Percentiles rank a stretch among this genome's conserved stretches.
phyloP scores from a whole-genome alignment of 2,329 filamentous ascomycete species.

The Capronia coronata region DNA sequence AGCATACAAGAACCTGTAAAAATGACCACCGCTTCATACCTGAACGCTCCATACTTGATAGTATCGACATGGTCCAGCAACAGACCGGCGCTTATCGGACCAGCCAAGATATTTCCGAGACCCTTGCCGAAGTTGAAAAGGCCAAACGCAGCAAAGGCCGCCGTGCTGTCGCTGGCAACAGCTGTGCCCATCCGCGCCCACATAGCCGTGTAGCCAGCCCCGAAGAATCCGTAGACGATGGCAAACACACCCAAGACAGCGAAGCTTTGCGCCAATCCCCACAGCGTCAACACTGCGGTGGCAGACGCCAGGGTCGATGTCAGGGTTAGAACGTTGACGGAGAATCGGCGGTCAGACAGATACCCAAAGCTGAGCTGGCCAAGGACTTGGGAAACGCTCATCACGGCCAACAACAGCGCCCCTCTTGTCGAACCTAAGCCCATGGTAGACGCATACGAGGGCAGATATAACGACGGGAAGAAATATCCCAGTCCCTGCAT shows the following conservation, averaged over 20 bases:
- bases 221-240: constrained; percentile 42
- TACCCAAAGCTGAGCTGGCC: constrained; percentile 29
- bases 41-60: not conserved
- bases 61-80: no score
- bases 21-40: not conserved
- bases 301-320: constrained; percentile 39
- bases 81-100: constrained; percentile 18
- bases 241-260: constrained; percentile 38
- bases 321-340: constrained; percentile 38
- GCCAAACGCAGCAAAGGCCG: constrained; percentile 19
- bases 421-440: constrained; percentile 16
- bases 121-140: constrained; percentile 27
- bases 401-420: constrained; percentile 23
- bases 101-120: constrained; percentile 28
- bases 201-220: constrained; percentile 38
- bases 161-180: constrained; percentile 15
- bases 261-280: constrained; percentile 43
- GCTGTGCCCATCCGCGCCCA: constrained; percentile 39
- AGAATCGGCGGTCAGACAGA: constrained; percentile 38
- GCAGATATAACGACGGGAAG: constrained; percentile 37
- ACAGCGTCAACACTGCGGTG: constrained; percentile 41
- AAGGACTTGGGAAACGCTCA: constrained; percentile 22
- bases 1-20: not conserved
- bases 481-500: constrained; percentile 36
- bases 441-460: constrained; percentile 32